Base-by-base conservation (phyloP, 495 filamentous ascomycete genomes). In the Trichodelitschia bisporula region DNA sequence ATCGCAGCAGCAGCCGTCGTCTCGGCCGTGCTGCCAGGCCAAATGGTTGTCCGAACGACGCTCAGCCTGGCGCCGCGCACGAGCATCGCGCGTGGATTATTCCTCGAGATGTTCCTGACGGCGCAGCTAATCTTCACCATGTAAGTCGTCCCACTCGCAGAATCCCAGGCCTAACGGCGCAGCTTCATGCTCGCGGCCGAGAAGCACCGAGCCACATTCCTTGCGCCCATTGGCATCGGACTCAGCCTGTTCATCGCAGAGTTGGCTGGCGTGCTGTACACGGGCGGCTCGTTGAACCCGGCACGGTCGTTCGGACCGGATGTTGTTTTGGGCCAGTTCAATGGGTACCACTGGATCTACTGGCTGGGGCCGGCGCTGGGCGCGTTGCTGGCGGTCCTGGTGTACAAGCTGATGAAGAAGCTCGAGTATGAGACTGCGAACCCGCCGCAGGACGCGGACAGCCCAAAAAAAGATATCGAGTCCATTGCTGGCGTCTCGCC, bases 61-160 rank as follows among this genome's bases (percentile, higher is more conserved):
- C n/a, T n/a, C n/a, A n/a, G n/a, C n/a, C 52, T 80, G 1, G 58
- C 60, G 5, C 54, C 54, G 0, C 61, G 58, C 1, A 53, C 73
- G 0, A 66, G 57, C 4, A 57, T 66, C 15, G 56, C 55, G 0
- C 71, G 77, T 39, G 76, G 76, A 3, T 48, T 80, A 10, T 64
- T 82, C 48, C 77, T 86, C 34, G 79, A 86, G 50, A 61, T 75
- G 54, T 72, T 90, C 37, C 58, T 84, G 9, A 86, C 78, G 0
- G 63, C 72, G 1, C 62, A 79, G 47, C 51, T 90, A 18, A 66
- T 82, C 14, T 67, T 83, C 33, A 62, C 74, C 4, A 70, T 84
- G n/a, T n/a, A n/a, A n/a, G n/a, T n/a, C n/a, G n/a, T n/a, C n/a
- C n/a, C n/a, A n/a, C n/a, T n/a, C n/a, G n/a, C n/a, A n/a, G n/a